phyloP scores from a whole-genome alignment of 2,329 filamentous ascomycete species.

The Alternaria arborescens region DNA sequence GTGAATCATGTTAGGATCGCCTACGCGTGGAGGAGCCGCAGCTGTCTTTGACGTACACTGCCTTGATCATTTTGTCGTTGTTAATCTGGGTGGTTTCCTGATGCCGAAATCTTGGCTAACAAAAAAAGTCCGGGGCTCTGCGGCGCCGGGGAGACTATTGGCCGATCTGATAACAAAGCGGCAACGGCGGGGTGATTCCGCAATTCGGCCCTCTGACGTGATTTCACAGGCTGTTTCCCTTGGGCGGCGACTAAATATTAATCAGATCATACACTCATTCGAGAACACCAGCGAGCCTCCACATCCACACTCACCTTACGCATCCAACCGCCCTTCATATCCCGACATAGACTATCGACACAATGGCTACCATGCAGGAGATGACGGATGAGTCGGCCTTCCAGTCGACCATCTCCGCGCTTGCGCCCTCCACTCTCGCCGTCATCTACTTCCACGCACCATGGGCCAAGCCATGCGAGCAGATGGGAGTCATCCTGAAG shows the following conservation, averaged over 20 bases:
- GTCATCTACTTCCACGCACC: slow-evolving; percentile 95
- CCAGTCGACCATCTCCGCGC: slow-evolving; percentile 71
- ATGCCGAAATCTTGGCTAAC: slow-evolving; percentile 34
- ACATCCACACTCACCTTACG: not conserved
- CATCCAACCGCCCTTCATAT: not conserved
- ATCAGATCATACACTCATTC: slow-evolving; percentile 12
- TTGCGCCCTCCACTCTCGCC: slow-evolving; percentile 75
- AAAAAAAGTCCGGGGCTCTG: slow-evolving; percentile 20
- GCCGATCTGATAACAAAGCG: slow-evolving; percentile 21
- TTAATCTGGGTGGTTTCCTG: slow-evolving; percentile 16
- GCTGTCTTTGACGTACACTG: slow-evolving; percentile 33
- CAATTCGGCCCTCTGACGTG: slow-evolving; percentile 24
- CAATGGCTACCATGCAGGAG: slow-evolving; percentile 70
- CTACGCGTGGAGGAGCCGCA: rapidly evolving
- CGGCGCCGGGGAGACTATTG: slow-evolving; percentile 21
- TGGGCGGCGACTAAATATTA: slow-evolving; percentile 17
- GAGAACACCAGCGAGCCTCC: not conserved
- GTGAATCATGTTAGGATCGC: slow-evolving; percentile 7
- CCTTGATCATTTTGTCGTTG: slow-evolving; percentile 41
- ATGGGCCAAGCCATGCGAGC: slow-evolving; percentile 94
- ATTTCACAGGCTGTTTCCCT: slow-evolving; percentile 1
- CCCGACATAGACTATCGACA: not conserved
- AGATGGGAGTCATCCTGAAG: slow-evolving; percentile 87
- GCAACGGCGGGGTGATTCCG: slow-evolving; percentile 15
- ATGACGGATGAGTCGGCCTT: slow-evolving; percentile 79